These are phyloP conservation scores for Phytophthora hybrid DNA, from an alignment of 352 stramenopile genomes.

Conservation along the genomic window DNA sequence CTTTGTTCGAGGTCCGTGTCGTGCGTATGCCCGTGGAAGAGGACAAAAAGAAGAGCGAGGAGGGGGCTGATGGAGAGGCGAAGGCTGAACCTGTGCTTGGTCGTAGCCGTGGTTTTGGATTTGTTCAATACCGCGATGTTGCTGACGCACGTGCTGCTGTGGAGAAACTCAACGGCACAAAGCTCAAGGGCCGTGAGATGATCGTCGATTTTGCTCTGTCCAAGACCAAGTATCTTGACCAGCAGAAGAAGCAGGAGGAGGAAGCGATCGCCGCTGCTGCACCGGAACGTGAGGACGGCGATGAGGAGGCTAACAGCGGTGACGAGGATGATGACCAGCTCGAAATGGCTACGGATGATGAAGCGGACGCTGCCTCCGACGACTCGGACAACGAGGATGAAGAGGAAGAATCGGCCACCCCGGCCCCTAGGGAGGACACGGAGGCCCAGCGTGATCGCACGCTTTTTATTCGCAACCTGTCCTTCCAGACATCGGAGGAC, in stretches of 20 bases:
- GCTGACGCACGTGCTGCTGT: slow-evolving; percentile 68
- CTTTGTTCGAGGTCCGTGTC: slow-evolving; percentile 74
- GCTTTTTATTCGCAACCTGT: slow-evolving; percentile 88
- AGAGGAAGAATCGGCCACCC: slow-evolving; percentile 34
- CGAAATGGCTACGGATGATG: slow-evolving; percentile 60
- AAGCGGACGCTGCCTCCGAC: slow-evolving; percentile 36
- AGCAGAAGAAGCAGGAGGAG: slow-evolving; percentile 69
- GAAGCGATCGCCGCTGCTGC: slow-evolving; percentile 35
- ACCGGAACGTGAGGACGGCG: slow-evolving; percentile 34
- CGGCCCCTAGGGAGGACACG: slow-evolving; percentile 60
- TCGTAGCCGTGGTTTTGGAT: slow-evolving; percentile 83
- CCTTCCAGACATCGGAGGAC: slow-evolving; percentile 85
- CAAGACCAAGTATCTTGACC: slow-evolving; percentile 82
- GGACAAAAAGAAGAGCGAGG: slow-evolving; percentile 34
- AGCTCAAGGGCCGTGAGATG: slow-evolving; percentile 86
- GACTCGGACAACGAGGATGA: slow-evolving; percentile 42
- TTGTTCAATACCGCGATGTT: slow-evolving; percentile 82
- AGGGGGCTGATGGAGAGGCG: slow-evolving; percentile 28
- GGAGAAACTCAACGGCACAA: slow-evolving; percentile 76
- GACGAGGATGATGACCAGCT: slow-evolving; percentile 60
- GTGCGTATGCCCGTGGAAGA: slow-evolving; percentile 83
- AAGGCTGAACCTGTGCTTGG: slow-evolving; percentile 50
- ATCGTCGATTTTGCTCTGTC: slow-evolving; percentile 88
- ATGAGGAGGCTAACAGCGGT: slow-evolving; percentile 48
- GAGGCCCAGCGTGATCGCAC: slow-evolving; percentile 84